phyloP scores from a whole-genome alignment of 164 flowering plant species.

The Vitis amurensis region DNA sequence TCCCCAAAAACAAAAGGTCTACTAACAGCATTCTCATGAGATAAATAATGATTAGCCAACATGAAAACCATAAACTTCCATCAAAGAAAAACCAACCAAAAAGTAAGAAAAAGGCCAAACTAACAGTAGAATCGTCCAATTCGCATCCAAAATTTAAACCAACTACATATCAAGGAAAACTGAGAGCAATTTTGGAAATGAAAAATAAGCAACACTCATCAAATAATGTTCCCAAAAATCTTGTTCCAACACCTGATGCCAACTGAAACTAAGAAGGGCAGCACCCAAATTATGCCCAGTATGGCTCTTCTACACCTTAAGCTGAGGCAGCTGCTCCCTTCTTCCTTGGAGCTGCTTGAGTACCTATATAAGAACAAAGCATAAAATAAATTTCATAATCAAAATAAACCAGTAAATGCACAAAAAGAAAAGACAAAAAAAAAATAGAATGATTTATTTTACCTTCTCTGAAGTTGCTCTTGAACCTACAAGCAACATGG shows the following conservation, averaged over 20 bases:
- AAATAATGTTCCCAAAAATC: slow-evolving; percentile 8
- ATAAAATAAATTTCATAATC: neutral
- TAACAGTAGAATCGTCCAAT: slow-evolving; percentile 9
- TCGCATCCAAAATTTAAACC: slow-evolving; percentile 11
- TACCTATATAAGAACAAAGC: slow-evolving; percentile 19
- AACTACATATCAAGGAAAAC: slow-evolving; percentile 2
- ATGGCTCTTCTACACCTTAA: slow-evolving; percentile 12
- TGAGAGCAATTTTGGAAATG: slow-evolving; percentile 1
- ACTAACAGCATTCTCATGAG: no score
- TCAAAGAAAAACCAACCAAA: neutral
- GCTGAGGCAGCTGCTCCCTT: slow-evolving; percentile 38
- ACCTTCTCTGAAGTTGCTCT: slow-evolving; percentile 57
- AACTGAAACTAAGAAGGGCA: slow-evolving; percentile 4
- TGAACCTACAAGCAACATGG: slow-evolving; percentile 43
- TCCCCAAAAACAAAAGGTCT: no score
- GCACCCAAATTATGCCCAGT: slow-evolving; percentile 1
- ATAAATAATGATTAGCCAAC: neutral
- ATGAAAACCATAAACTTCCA: neutral
- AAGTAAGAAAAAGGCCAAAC: neutral
- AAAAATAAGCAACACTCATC: neutral
- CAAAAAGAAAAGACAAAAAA: neutral
- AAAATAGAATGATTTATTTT: neutral
- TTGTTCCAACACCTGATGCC: slow-evolving; percentile 1
- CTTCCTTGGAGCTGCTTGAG: slow-evolving; percentile 49
- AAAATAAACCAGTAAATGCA: neutral